Conservation (phyloP, 371 early-diverging fungal genomes). For the Apophysomyces variabilis region DNA sequence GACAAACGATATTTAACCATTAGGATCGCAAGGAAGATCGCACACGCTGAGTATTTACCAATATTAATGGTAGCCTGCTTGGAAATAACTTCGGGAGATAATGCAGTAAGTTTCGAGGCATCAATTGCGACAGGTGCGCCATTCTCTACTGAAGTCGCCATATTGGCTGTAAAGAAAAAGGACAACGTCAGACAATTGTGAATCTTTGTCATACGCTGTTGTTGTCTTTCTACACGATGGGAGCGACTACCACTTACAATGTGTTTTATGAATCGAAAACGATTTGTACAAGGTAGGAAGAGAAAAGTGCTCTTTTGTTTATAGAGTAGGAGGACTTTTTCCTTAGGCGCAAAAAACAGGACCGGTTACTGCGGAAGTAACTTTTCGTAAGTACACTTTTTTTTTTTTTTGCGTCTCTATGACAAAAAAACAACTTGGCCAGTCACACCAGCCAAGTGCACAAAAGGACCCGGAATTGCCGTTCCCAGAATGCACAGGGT, state of each 20-base stretch:
- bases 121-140: conserved; percentile 34
- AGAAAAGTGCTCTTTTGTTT: conserved; percentile 1
- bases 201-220: background rate
- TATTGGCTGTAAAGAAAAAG: background rate
- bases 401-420: conserved; percentile 9
- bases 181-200: conserved; percentile 1
- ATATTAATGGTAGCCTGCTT: conserved; percentile 99
- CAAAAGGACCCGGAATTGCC: no score
- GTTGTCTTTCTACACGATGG: background rate
- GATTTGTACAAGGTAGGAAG: background rate
- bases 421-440: conserved; percentile 2
- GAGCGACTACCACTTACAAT: background rate
- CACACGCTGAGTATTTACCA: conserved; percentile 58
- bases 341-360: conserved; percentile 1
- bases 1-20: conserved; percentile 1
- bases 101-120: conserved; percentile 67
- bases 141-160: conserved; percentile 21
- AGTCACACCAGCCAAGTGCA: background rate
- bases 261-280: background rate
- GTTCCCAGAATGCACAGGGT: background rate
- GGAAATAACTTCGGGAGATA: conserved; percentile 93
- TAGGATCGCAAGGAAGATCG: background rate
- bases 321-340: background rate
- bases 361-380: conserved; percentile 3
- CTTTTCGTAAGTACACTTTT: background rate